phyloP scores from a whole-genome alignment of 1,284 basidiomycete species.

The Heterobasidion occidentale region DNA sequence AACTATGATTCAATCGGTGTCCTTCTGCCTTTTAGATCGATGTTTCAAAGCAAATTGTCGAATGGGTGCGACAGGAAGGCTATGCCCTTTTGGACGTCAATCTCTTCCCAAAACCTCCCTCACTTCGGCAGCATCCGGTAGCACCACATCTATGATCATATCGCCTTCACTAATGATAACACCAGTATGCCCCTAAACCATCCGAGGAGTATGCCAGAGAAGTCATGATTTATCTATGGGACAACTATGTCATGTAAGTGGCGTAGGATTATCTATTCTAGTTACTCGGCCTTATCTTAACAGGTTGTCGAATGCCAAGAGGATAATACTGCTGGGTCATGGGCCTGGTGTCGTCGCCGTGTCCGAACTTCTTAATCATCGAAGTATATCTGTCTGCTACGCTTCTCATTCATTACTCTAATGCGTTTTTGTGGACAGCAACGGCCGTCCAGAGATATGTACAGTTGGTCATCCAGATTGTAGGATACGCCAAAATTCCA shows the following conservation, averaged over 20 bases:
- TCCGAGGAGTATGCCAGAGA: conserved; percentile 45
- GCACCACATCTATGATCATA: neutral
- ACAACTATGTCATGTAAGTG: conserved; percentile 81
- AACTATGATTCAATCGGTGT: conserved; percentile 1
- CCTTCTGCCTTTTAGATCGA: conserved; percentile 58
- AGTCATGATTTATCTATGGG: conserved; percentile 84
- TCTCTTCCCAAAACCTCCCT: conserved; percentile 43
- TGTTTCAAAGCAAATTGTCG: conserved; percentile 71
- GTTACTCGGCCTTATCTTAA: neutral
- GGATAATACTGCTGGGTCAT: conserved; percentile 81
- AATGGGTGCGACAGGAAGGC: conserved; percentile 61
- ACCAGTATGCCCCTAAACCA: conserved; percentile 6
- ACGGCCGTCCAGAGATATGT: conserved; percentile 53
- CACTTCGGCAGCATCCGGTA: neutral
- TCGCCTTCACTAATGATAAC: neutral
- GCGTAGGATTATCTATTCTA: neutral
- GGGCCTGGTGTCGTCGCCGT: conserved; percentile 75
- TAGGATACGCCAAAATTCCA: conserved; percentile 58
- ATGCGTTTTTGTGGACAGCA: conserved; percentile 19
- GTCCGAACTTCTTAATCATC: conserved; percentile 62
- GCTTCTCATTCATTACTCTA: conserved; percentile 2
- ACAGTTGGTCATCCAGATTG: conserved; percentile 68
- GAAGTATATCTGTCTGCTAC: conserved; percentile 40
- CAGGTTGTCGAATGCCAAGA: conserved; percentile 64
- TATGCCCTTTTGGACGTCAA: conserved; percentile 87